phyloP scores from a whole-genome alignment of 371 early-diverging fungal species.

The Spraguea lophii region DNA sequence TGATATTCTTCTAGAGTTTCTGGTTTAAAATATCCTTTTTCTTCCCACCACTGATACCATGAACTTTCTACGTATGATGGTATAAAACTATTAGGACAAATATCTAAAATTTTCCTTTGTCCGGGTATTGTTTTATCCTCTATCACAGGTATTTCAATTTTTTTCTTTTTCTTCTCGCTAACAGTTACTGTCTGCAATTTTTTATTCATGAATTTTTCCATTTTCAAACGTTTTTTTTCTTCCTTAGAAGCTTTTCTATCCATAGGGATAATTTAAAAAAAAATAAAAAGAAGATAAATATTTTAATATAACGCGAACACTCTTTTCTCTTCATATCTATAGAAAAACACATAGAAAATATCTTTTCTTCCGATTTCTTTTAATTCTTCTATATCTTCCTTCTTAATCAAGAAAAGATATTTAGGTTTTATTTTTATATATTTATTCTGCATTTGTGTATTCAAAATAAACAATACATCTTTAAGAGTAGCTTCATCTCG shows the following conservation, averaged over 20 bases:
- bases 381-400: too few species aligned
- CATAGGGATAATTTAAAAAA: too few species aligned
- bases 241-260: background rate
- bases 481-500: too few species aligned
- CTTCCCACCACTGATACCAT: constrained; percentile 87
- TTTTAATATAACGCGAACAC: too few species aligned
- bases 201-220: background rate
- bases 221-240: background rate
- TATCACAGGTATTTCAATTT: background rate
- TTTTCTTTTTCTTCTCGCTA: background rate
- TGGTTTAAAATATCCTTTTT: constrained; percentile 70
- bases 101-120: background rate
- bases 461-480: too few species aligned
- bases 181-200: background rate
- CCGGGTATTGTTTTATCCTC: background rate
- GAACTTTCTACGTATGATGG: constrained; percentile 74
- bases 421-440: too few species aligned
- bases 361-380: too few species aligned
- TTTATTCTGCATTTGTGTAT: too few species aligned
- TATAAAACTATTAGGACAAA: constrained; percentile 52
- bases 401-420: too few species aligned
- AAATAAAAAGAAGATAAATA: too few species aligned
- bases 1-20: constrained; percentile 53
- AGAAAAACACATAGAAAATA: too few species aligned
- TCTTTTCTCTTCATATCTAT: too few species aligned